Evolutionary conservation across 257 asterid species (phyloP).

Genomic region (Cordia subcordata): DNA sequence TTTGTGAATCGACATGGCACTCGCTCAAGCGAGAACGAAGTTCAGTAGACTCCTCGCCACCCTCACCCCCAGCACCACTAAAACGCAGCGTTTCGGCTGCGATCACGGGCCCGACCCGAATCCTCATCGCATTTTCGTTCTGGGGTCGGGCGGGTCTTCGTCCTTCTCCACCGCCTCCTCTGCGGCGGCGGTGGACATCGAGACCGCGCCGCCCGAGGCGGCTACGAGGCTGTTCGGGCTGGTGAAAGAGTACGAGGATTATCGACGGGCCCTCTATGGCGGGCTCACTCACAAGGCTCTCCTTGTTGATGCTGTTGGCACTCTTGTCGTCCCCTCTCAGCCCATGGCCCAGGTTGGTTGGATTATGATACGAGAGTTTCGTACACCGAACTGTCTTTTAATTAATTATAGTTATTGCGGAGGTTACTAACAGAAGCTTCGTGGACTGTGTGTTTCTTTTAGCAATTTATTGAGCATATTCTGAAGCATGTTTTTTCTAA

Average conservation of each 20-base stretch:
- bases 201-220: conserved; percentile 3
- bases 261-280: conserved; percentile 74
- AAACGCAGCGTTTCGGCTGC: conserved; percentile 1
- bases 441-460: too few relatives aligned
- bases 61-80: conserved; percentile 1
- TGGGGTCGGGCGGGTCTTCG: not conserved
- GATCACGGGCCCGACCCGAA: conserved; percentile 5
- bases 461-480: too few relatives aligned
- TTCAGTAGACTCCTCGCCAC: conserved; percentile 4
- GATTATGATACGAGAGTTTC: too few relatives aligned
- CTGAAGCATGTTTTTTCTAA: too few relatives aligned
- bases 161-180: conserved; percentile 17
- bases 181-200: conserved; percentile 15
- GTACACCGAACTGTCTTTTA: too few relatives aligned
- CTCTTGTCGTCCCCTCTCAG: conserved; percentile 89
- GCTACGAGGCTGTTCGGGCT: conserved; percentile 38
- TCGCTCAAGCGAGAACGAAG: conserved; percentile 14
- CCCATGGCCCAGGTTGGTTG: conserved; percentile 93
- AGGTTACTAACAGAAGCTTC: too few relatives aligned
- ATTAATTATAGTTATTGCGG: too few relatives aligned
- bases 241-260: conserved; percentile 85
- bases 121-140: not conserved
- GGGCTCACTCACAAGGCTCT: conserved; percentile 93
- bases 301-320: conserved; percentile 95
- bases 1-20: not conserved